A percentile compares a stretch with the other conserved stretches of the same genome.
Evolutionary conservation across 2,329 filamentous ascomycete genomes (phyloP).

Genomic region (Parafenestella ontariensis): DNA sequence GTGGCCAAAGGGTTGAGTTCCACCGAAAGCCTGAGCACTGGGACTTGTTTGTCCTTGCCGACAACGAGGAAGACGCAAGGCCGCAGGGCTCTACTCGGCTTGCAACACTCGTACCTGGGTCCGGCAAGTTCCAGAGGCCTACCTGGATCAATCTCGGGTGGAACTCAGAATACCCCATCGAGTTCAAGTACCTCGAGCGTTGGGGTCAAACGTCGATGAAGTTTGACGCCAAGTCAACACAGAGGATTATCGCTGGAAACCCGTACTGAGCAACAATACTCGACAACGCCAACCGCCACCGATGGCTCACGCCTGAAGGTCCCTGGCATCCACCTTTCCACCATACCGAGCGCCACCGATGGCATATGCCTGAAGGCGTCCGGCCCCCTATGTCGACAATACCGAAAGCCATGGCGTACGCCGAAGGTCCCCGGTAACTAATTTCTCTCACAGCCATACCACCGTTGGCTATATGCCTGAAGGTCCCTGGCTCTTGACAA

Average conservation of each 20-base stretch:
- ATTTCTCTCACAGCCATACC: not conserved
- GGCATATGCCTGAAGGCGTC: slow-evolving; percentile 5
- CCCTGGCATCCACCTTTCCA: slow-evolving; percentile 2
- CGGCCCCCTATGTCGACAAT: not conserved
- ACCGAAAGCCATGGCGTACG: too few species aligned
- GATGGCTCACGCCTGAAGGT: slow-evolving; percentile 14
- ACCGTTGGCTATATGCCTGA: not conserved
- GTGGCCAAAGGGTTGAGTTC: slow-evolving; percentile 5
- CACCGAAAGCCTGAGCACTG: slow-evolving; percentile 1
- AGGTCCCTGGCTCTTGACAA: slow-evolving; percentile 3
- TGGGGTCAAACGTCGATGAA: slow-evolving; percentile 11
- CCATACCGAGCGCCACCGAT: slow-evolving; percentile 1
- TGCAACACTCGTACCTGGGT: slow-evolving; percentile 13
- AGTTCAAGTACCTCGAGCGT: slow-evolving; percentile 20
- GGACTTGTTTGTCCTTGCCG: slow-evolving; percentile 17
- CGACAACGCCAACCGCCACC: slow-evolving; percentile 10
- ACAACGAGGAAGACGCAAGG: slow-evolving; percentile 5
- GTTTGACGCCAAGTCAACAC: slow-evolving; percentile 13
- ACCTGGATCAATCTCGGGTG: slow-evolving; percentile 28
- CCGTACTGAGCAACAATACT: not conserved
- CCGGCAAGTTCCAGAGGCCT: slow-evolving; percentile 19
- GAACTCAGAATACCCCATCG: slow-evolving; percentile 15
- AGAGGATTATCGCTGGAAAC: slow-evolving; percentile 8
- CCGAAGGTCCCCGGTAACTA: not conserved
- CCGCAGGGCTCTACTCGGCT: slow-evolving; percentile 7